These are phyloP conservation scores for Helotiales sp. DNA, from an alignment of 2,329 filamentous ascomycete species.

Conservation along the genomic window DNA sequence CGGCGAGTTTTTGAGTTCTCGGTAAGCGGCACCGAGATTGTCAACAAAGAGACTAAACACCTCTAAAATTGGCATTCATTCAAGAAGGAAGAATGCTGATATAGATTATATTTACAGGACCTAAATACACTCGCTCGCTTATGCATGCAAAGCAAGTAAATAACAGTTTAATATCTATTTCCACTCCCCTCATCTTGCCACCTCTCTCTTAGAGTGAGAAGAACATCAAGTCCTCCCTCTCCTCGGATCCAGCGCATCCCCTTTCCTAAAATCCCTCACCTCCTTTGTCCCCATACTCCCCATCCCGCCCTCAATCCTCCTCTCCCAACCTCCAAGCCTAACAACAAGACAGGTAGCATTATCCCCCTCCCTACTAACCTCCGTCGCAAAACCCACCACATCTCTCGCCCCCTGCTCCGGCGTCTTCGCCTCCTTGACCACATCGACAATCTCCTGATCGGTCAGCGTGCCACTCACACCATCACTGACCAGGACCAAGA, in stretches of 20 bases:
- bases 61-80: no score
- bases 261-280: constrained; percentile 79
- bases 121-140: neutral
- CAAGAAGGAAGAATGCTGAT: neutral
- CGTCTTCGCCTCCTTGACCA: constrained; percentile 90
- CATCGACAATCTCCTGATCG: constrained; percentile 95
- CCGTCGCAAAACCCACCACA: constrained; percentile 86
- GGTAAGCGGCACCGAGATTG: neutral
- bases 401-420: constrained; percentile 82
- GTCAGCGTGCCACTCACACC: constrained; percentile 84
- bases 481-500: constrained; percentile 86
- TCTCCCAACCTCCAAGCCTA: constrained; percentile 71
- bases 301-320: constrained; percentile 80
- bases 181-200: neutral
- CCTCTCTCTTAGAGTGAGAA: neutral
- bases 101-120: neutral
- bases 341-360: constrained; percentile 73
- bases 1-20: neutral
- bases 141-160: neutral
- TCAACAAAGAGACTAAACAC: neutral
- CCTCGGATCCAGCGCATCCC: constrained; percentile 82
- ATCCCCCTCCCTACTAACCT: constrained; percentile 67
- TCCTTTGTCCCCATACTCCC: constrained; percentile 93
- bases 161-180: neutral
- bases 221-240: constrained; percentile 51